Evolutionary conservation across 176 grass and related monocot species (phyloP).

Genomic region (Carex pumila): DNA sequence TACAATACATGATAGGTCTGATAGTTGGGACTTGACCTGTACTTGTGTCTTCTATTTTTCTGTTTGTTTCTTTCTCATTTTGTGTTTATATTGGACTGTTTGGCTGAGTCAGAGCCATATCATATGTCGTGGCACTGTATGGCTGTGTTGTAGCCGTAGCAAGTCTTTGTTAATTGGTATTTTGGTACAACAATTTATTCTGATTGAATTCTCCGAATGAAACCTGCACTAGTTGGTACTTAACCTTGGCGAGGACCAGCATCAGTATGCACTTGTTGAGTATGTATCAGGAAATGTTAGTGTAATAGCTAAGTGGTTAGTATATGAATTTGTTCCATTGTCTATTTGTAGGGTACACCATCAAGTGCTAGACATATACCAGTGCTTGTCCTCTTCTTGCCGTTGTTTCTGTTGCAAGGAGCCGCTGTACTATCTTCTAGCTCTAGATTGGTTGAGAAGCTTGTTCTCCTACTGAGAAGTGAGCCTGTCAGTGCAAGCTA

Average conservation of each 20-base stretch:
- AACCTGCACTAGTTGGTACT: not conserved
- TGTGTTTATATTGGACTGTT: not conserved
- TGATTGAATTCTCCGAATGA: not conserved
- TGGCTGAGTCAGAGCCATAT: not conserved
- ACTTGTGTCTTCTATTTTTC: not conserved
- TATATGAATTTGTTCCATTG: conserved; percentile 12
- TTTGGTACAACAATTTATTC: not conserved
- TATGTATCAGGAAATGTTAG: not conserved
- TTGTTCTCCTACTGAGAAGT: conserved; percentile 70
- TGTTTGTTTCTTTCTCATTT: not conserved
- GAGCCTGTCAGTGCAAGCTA: conserved; percentile 65
- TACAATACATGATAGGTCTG: not conserved
- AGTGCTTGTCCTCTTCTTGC: conserved; percentile 75
- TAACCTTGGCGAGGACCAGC: not conserved
- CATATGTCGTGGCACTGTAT: not conserved
- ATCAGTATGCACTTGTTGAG: not conserved
- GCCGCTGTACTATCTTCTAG: conserved; percentile 63
- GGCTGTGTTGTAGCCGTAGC: not conserved
- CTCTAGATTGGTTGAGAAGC: conserved; percentile 86
- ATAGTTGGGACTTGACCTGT: not conserved
- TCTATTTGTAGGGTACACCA: conserved; percentile 63
- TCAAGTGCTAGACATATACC: conserved; percentile 71
- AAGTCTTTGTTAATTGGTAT: not conserved
- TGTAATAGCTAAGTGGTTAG: not conserved
- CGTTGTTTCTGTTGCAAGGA: conserved; percentile 87